Conservation (phyloP, 306 rosid genomes). For the Mimosa bimucronata region DNA sequence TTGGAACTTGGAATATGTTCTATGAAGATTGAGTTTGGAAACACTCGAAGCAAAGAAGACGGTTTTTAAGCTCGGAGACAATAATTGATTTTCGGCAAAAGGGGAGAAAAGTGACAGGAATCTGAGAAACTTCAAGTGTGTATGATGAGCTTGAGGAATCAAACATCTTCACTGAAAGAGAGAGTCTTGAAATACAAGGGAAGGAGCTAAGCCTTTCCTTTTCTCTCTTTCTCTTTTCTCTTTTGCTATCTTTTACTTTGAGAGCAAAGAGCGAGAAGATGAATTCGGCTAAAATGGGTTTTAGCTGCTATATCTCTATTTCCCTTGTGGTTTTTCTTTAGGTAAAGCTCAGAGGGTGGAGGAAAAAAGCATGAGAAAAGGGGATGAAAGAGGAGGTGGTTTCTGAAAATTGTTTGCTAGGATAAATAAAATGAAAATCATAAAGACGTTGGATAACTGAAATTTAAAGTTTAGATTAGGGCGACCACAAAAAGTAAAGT, state of each 20-base stretch:
- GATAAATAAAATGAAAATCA: slow-evolving; percentile 5
- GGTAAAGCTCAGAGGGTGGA: slow-evolving; percentile 50
- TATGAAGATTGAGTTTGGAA: slow-evolving; percentile 60
- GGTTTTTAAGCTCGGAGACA: slow-evolving; percentile 52
- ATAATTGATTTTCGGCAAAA: slow-evolving; percentile 46
- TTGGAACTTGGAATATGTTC: slow-evolving; percentile 31
- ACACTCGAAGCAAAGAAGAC: slow-evolving; percentile 50
- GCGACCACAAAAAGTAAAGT: slow-evolving; percentile 55
- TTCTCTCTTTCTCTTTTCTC: slow-evolving; percentile 45
- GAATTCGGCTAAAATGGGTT: slow-evolving; percentile 52
- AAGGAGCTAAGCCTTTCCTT: slow-evolving; percentile 59
- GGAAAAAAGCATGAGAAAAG: slow-evolving; percentile 43
- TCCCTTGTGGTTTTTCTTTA: slow-evolving; percentile 59
- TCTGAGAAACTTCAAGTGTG: slow-evolving; percentile 61
- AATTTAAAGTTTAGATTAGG: slow-evolving; percentile 71
- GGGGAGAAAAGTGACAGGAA: slow-evolving; percentile 60
- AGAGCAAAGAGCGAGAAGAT: slow-evolving; percentile 47
- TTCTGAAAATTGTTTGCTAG: slow-evolving; percentile 35
- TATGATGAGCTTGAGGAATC: slow-evolving; percentile 66
- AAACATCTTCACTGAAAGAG: slow-evolving; percentile 64
- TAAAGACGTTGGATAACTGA: slow-evolving; percentile 76
- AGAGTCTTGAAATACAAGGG: slow-evolving; percentile 83
- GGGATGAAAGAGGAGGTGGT: slow-evolving; percentile 39
- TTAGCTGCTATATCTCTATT: slow-evolving; percentile 40
- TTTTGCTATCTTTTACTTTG: slow-evolving; percentile 50